Conservation (phyloP, 1,284 basidiomycete genomes). For the Ustilago crameri region DNA sequence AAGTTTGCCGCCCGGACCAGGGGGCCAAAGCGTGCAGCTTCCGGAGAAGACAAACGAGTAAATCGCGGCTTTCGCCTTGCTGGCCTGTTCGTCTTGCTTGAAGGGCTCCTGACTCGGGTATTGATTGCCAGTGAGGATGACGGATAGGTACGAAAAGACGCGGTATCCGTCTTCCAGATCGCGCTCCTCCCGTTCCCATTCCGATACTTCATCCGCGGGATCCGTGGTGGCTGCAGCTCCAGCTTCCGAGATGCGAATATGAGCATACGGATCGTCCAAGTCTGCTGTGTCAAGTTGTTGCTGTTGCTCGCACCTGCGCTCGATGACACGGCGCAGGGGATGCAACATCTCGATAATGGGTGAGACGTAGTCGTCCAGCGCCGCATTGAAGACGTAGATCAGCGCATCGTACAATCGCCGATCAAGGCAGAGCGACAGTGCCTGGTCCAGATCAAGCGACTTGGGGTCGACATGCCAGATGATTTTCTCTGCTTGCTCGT, state of each 20-base stretch:
- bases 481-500: slow-evolving; percentile 83
- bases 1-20: slow-evolving; percentile 76
- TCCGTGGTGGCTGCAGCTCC: neutral
- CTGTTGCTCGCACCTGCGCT: slow-evolving; percentile 3
- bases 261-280: slow-evolving; percentile 28
- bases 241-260: slow-evolving; percentile 19
- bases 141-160: slow-evolving; percentile 89
- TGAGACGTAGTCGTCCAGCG: slow-evolving; percentile 86
- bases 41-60: slow-evolving; percentile 82
- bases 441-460: slow-evolving; percentile 92
- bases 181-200: slow-evolving; percentile 36
- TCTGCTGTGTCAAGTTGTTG: neutral
- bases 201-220: neutral
- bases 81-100: slow-evolving; percentile 70
- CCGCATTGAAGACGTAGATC: slow-evolving; percentile 90
- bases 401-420: slow-evolving; percentile 90
- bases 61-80: slow-evolving; percentile 72
- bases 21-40: slow-evolving; percentile 81
- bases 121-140: slow-evolving; percentile 82
- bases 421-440: slow-evolving; percentile 83
- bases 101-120: slow-evolving; percentile 86
- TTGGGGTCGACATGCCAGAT: slow-evolving; percentile 96
- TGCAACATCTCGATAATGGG: slow-evolving; percentile 82
- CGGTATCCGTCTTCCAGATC: slow-evolving; percentile 80
- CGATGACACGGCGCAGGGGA: slow-evolving; percentile 52